These are phyloP conservation scores for Phytophthora palmivora DNA, from an alignment of 352 stramenopile species.

Conservation along the genomic window DNA sequence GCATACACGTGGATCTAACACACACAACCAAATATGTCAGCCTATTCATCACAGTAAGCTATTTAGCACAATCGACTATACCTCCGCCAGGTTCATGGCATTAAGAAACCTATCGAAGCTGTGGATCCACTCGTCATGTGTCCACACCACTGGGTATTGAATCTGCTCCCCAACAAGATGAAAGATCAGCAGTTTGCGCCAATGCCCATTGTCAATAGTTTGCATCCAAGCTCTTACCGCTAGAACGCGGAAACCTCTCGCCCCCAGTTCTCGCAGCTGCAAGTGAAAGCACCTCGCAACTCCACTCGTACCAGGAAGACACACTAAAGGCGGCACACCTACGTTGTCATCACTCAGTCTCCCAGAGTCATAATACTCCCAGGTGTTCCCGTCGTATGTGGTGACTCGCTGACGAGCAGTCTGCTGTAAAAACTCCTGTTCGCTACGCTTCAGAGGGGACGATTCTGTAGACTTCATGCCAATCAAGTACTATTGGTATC, in stretches of 20 bases:
- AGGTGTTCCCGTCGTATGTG: slow-evolving; percentile 80
- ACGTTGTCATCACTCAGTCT: slow-evolving; percentile 38
- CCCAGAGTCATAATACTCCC: slow-evolving; percentile 80
- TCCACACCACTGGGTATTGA: slow-evolving; percentile 80
- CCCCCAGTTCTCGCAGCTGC: slow-evolving; percentile 53
- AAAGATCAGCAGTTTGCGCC: neutral
- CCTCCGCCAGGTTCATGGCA: slow-evolving; percentile 56
- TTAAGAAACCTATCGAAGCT: slow-evolving; percentile 84
- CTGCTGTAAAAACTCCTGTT: slow-evolving; percentile 65
- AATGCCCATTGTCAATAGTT: neutral
- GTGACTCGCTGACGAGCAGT: slow-evolving; percentile 72
- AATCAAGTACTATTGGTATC: slow-evolving; percentile 22
- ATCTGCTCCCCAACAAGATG: slow-evolving; percentile 32
- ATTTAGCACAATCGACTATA: slow-evolving; percentile 2
- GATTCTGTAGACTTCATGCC: slow-evolving; percentile 21
- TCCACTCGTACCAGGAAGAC: slow-evolving; percentile 65
- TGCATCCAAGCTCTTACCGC: slow-evolving; percentile 39
- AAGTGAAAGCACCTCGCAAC: slow-evolving; percentile 66
- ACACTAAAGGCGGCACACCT: slow-evolving; percentile 55
- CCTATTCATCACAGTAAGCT: neutral
- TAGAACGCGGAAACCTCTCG: slow-evolving; percentile 74
- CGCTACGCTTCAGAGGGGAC: slow-evolving; percentile 36
- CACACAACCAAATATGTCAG: slow-evolving; percentile 1
- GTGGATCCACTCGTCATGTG: slow-evolving; percentile 84
- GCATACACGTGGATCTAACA: slow-evolving; percentile 71